Base-by-base conservation (phyloP, 768 basidiomycete genomes). In the Suillus subluteus region DNA sequence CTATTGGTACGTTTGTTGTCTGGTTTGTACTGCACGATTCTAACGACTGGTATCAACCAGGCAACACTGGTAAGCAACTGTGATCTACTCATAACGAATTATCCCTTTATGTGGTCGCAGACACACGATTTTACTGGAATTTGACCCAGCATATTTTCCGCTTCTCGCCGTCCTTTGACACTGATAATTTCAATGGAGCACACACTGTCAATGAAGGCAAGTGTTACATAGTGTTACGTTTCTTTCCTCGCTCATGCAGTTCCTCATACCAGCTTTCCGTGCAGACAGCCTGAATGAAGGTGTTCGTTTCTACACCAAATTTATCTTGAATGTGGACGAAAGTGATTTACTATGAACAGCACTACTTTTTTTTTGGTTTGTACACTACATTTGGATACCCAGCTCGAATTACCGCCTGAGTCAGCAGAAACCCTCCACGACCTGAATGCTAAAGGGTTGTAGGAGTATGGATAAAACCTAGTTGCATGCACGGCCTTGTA, bases 251-350 rank as follows among this genome's bases (percentile, higher is more conserved):
- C 68, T 75, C 56, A 74, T 66, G 32, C 35, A 32, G 59, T 21
- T 66, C 43, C 32, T 18, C 3, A 61, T 32, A 13, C 18, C 65
- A 91, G 88, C 79, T 54, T 75, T 87, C 35, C 72, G 78, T 11
- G 82, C 82, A 1, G 84, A 86, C 66, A 74, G 80, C 2, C 84
- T 89, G 71, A 73, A 89, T 64, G 88, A 90, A 71, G 84, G 84
- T 65, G 86, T 91, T 55, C 81, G 85, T n/a, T 91, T 92, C 79
- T 90, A 87, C 72, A 79, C 83, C 3, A 84, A 84, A 21, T 77
- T 91, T 32, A 86, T 92, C n/a, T 78, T 92, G 56, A 92, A 91
- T 72, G 80, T 82, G 2, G 90, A 91, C 68, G 89, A 91, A 72
- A 79, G 84, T 5, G 43, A 69, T 35, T 35, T 72, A 13, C 63